These are phyloP conservation scores for Capsella bursapastoris DNA, from an alignment of 345 rosid genomes.

Conservation along the genomic window DNA sequence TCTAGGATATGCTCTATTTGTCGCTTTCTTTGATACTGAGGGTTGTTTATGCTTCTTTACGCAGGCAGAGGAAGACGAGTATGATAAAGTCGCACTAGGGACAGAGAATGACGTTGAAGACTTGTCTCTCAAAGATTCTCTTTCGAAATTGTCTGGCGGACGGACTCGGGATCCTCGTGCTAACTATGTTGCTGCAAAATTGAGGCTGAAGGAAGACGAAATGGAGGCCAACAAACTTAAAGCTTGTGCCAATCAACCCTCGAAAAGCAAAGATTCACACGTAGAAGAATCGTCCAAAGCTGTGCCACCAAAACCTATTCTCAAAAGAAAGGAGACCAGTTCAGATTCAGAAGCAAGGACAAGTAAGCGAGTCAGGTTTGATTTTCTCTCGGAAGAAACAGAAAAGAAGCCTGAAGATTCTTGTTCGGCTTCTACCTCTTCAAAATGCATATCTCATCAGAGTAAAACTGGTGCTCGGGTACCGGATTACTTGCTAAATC, in stretches of 20 bases:
- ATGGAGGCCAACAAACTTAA: constrained; percentile 52
- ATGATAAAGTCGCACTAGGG: constrained; percentile 77
- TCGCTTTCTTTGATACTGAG: not conserved
- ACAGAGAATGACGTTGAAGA: constrained; percentile 55
- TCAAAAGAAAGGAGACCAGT: constrained; percentile 59
- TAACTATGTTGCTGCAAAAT: constrained; percentile 65
- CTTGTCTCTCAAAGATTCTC: constrained; percentile 55
- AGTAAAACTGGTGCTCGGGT: constrained; percentile 37
- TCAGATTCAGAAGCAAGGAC: constrained; percentile 54
- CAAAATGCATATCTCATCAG: constrained; percentile 31
- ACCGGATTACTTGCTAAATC: constrained; percentile 70
- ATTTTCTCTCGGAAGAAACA: constrained; percentile 43
- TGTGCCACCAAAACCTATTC: constrained; percentile 52
- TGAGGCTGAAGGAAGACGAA: constrained; percentile 80
- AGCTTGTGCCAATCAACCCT: constrained; percentile 39
- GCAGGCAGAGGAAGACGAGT: constrained; percentile 92
- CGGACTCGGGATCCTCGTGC: constrained; percentile 69
- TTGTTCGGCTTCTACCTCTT: constrained; percentile 38
- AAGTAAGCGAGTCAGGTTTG: constrained; percentile 70
- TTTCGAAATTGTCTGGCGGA: constrained; percentile 41
- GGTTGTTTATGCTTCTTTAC: constrained; percentile 11
- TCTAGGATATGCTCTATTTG: not conserved
- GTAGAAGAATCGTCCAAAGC: constrained; percentile 27
- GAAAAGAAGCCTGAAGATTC: constrained; percentile 37
- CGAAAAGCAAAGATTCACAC: constrained; percentile 34